phyloP scores from a whole-genome alignment of 2,329 filamentous ascomycete genomes.

The Neospermospora avenae region DNA sequence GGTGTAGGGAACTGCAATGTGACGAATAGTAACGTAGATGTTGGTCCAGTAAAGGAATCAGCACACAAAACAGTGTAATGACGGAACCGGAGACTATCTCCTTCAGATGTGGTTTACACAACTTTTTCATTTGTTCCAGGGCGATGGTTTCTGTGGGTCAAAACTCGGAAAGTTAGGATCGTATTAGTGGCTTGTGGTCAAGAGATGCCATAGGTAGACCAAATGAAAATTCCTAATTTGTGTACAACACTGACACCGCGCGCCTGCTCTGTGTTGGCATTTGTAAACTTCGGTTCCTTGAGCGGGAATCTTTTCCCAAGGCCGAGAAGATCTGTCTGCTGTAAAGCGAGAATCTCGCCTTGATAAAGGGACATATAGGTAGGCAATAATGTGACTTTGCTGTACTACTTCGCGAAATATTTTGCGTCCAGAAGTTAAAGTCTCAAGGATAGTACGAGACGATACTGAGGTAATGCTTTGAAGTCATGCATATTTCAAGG shows the following conservation, averaged over 20 bases:
- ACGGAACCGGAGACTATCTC: neutral
- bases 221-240: slow-evolving; percentile 24
- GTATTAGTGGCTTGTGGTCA: slow-evolving; percentile 10
- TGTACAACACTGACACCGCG: slow-evolving; percentile 7
- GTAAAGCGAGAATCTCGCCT: too few species aligned
- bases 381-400: too few species aligned
- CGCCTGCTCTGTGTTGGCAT: neutral
- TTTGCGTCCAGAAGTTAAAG: too few species aligned
- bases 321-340: too few species aligned
- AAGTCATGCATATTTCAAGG: too few species aligned
- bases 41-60: neutral
- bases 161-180: slow-evolving; percentile 5
- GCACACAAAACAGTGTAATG: neutral
- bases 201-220: slow-evolving; percentile 19
- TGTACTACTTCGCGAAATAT: too few species aligned
- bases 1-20: neutral
- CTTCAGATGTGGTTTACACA: slow-evolving; percentile 11
- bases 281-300: too few species aligned
- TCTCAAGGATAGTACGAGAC: too few species aligned
- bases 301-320: too few species aligned
- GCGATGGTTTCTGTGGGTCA: slow-evolving; percentile 10
- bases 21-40: neutral
- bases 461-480: too few species aligned
- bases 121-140: slow-evolving; percentile 21
- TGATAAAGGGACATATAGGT: too few species aligned